These are phyloP conservation scores for Aspergillus bridgeri DNA, from an alignment of 495 filamentous ascomycete species.

Conservation along the genomic window DNA sequence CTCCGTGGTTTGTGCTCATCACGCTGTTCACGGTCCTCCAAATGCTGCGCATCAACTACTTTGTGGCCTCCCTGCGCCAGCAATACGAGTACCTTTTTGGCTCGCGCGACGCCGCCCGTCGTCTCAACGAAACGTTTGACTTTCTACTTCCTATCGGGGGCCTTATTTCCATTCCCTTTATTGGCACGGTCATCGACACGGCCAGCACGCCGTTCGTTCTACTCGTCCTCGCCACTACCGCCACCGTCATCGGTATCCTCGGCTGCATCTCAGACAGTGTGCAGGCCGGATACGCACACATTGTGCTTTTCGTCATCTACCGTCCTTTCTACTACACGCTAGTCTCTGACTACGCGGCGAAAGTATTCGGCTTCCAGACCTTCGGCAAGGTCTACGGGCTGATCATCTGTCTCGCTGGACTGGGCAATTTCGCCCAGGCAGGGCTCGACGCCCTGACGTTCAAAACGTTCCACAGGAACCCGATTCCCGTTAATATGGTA, in stretches of 20 bases:
- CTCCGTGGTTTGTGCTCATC: constrained; percentile 86
- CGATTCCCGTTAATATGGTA: constrained; percentile 72
- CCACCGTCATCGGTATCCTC: constrained; percentile 74
- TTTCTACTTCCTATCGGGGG: constrained; percentile 84
- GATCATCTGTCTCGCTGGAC: constrained; percentile 82
- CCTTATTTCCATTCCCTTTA: constrained; percentile 80
- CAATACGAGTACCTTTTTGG: constrained; percentile 82
- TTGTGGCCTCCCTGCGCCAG: constrained; percentile 82
- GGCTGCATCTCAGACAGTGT: constrained; percentile 66
- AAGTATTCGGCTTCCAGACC: constrained; percentile 93
- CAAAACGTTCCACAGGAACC: constrained; percentile 64
- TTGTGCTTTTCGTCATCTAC: constrained; percentile 70
- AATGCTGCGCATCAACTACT: constrained; percentile 97
- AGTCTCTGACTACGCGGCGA: constrained; percentile 77
- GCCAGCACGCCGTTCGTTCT: constrained; percentile 73
- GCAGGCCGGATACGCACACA: constrained; percentile 72
- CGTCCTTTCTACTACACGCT: constrained; percentile 53
- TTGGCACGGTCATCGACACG: constrained; percentile 77
- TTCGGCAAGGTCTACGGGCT: constrained; percentile 97
- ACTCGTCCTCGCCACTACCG: constrained; percentile 63
- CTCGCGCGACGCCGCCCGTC: constrained; percentile 52
- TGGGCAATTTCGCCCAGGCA: constrained; percentile 84
- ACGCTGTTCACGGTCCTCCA: constrained; percentile 83
- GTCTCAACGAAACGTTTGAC: constrained; percentile 85
- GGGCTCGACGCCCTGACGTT: constrained; percentile 80